Evolutionary conservation across 495 filamentous ascomycete genomes (phyloP).

Genomic region (Durotheca rogersii): DNA sequence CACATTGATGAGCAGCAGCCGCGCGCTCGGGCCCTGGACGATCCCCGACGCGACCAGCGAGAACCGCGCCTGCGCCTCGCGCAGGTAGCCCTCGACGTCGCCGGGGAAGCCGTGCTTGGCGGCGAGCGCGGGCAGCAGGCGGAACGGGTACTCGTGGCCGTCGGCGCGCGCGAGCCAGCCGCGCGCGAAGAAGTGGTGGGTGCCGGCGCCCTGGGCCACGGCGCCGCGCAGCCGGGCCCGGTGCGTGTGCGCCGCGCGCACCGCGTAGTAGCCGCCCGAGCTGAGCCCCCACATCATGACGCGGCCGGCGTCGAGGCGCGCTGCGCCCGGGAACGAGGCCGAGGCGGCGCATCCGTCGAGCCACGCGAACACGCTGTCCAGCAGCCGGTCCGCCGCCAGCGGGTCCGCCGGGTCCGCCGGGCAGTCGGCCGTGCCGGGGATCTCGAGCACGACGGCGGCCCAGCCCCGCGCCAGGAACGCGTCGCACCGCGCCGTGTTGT

Average conservation of each 20-base stretch:
- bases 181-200: conserved; percentile 69
- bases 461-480: conserved; percentile 63
- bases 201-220: conserved; percentile 72
- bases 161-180: conserved; percentile 66
- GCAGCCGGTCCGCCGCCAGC: conserved; percentile 54
- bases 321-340: no score
- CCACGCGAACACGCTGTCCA: conserved; percentile 67
- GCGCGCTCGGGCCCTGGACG: conserved; percentile 60
- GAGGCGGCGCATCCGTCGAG: no score
- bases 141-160: conserved; percentile 77
- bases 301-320: conserved; percentile 61
- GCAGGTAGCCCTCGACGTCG: conserved; percentile 59
- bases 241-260: conserved; percentile 73
- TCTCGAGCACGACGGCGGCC: conserved; percentile 66
- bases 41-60: conserved; percentile 71
- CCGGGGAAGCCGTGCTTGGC: conserved; percentile 67
- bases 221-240: conserved; percentile 55
- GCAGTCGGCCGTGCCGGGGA: conserved; percentile 78
- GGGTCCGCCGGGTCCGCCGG: conserved; percentile 61
- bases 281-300: conserved; percentile 74
- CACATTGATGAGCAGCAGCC: conserved; percentile 69
- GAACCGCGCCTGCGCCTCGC: conserved; percentile 65
- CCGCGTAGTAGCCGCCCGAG: conserved; percentile 75
- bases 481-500: conserved; percentile 70
- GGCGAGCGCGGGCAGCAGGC: conserved; percentile 63